Base-by-base conservation (phyloP, 139 green algal species). In the Micractinium conductrix region DNA sequence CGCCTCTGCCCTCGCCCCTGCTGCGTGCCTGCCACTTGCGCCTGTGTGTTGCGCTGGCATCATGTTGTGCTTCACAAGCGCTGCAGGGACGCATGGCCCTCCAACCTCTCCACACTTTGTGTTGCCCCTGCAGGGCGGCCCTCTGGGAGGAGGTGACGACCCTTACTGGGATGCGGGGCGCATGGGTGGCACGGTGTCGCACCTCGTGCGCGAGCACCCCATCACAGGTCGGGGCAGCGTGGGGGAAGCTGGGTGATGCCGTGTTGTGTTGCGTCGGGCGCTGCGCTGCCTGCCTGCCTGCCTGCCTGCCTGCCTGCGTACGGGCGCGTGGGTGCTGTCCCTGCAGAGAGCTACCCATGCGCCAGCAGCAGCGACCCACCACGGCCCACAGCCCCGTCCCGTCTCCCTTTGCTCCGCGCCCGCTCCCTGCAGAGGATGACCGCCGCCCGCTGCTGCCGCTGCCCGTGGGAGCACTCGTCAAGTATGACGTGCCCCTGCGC, bases 111-210 rank as follows among this genome's bases (percentile, higher is more conserved):
- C n/a, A n/a, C n/a, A n/a, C n/a, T 30, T 38, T 10, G 1, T 26
- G 35, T 37, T 43, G 35, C 44, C n/a, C 70, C 35, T 38, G 76
- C 87, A 79, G 78, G 79, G 72, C 63, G 81, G 63, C 33, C 16
- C 78, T 9, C 78, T 74, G 42, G 62, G 42, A 14, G 70, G 45
- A 2, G 80, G 33, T 22, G 62, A 65, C 17, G 86, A 85, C 50
- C 33, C 53, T 14, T 84, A 84, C 65, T 45, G 28, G 24, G 75
- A 74, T 33, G 45, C 38, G 6, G 43, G 45, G 24, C 58, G 86
- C 9, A 17, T 90, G 50, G 88, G 86, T 3, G 88, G 88, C 69
- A 72, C 65, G n/a, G 38, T 90, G 62, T 83, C 78, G 22, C 70
- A 90, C 45, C 70, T 93, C 38, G 35, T 44, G 7, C 63, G 85